phyloP scores from a whole-genome alignment of 1,284 basidiomycete genomes.

The Vanrija sp. region DNA sequence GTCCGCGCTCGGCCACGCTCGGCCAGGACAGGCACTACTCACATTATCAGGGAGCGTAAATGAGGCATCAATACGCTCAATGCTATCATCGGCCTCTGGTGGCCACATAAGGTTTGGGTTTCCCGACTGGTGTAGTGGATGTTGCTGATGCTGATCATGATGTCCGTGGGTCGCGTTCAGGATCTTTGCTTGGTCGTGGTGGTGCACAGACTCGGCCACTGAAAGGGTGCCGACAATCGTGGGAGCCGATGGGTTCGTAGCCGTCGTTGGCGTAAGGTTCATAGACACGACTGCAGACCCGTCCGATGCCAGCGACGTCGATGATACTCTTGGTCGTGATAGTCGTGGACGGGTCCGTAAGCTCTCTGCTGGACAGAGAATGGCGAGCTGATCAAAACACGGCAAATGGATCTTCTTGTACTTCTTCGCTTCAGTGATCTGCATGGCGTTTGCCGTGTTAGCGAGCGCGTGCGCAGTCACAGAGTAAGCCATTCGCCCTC shows the following conservation, averaged over 20 bases:
- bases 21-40: slow-evolving; percentile 6
- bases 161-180: neutral
- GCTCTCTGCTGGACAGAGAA: slow-evolving; percentile 26
- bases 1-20: neutral
- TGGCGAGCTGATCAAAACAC: slow-evolving; percentile 29
- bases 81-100: slow-evolving; percentile 12
- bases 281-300: slow-evolving; percentile 19
- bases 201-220: neutral
- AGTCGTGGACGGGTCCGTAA: slow-evolving; percentile 4
- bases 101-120: slow-evolving; percentile 5
- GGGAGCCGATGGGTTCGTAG: slow-evolving; percentile 1
- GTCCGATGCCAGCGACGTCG: slow-evolving; percentile 13
- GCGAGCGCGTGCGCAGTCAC: too few species aligned
- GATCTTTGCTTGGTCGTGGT: neutral
- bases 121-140: neutral
- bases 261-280: slow-evolving; percentile 3
- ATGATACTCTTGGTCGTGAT: slow-evolving; percentile 11
- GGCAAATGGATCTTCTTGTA: slow-evolving; percentile 38
- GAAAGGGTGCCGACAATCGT: neutral
- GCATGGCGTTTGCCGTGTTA: neutral
- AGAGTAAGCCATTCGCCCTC: neutral
- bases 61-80: slow-evolving; percentile 21
- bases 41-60: slow-evolving; percentile 28
- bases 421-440: slow-evolving; percentile 28
- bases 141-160: slow-evolving; percentile 1